Evolutionary conservation across 2,329 filamentous ascomycete species (phyloP).

Genomic region (Fusarium phyllophilum): DNA sequence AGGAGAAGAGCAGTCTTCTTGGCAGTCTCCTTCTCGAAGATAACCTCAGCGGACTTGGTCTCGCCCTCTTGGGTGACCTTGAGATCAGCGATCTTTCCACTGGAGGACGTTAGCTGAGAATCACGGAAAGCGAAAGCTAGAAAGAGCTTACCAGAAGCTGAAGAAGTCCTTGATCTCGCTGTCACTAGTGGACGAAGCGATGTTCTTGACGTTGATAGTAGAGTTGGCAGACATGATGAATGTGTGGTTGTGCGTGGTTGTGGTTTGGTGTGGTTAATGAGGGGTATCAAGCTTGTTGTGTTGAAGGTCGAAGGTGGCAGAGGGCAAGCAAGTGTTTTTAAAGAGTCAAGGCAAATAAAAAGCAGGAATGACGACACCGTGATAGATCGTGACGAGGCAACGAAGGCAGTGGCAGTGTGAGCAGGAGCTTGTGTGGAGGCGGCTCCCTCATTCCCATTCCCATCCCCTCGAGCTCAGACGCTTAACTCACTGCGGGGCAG

Average conservation of each 20-base stretch:
- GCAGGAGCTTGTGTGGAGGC: slow-evolving; percentile 18
- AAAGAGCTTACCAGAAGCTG: slow-evolving; percentile 80
- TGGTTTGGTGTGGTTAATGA: slow-evolving; percentile 5
- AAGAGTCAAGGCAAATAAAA: slow-evolving; percentile 5
- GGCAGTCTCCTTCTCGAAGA: slow-evolving; percentile 95
- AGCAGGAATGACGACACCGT: slow-evolving; percentile 36
- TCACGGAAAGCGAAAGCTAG: neutral
- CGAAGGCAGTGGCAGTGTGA: slow-evolving; percentile 23
- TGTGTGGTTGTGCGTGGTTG: slow-evolving; percentile 15
- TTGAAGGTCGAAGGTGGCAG: neutral
- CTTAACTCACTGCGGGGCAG: slow-evolving; percentile 40
- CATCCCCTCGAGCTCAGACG: neutral
- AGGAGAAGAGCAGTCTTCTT: slow-evolving; percentile 97
- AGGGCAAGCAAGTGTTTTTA: slow-evolving; percentile 26
- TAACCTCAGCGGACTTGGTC: slow-evolving; percentile 87
- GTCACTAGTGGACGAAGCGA: slow-evolving; percentile 82
- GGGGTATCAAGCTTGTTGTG: slow-evolving; percentile 31
- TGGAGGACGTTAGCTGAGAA: slow-evolving; percentile 51
- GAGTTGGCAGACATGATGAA: slow-evolving; percentile 64
- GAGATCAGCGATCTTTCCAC: slow-evolving; percentile 90
- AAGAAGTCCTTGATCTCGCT: slow-evolving; percentile 97
- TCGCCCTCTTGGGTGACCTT: slow-evolving; percentile 76
- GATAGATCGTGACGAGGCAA: slow-evolving; percentile 36
- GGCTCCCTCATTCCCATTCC: neutral
- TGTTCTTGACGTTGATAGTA: slow-evolving; percentile 90